phyloP scores from a whole-genome alignment of 495 filamentous ascomycete species.

The Penicillium arizonense region DNA sequence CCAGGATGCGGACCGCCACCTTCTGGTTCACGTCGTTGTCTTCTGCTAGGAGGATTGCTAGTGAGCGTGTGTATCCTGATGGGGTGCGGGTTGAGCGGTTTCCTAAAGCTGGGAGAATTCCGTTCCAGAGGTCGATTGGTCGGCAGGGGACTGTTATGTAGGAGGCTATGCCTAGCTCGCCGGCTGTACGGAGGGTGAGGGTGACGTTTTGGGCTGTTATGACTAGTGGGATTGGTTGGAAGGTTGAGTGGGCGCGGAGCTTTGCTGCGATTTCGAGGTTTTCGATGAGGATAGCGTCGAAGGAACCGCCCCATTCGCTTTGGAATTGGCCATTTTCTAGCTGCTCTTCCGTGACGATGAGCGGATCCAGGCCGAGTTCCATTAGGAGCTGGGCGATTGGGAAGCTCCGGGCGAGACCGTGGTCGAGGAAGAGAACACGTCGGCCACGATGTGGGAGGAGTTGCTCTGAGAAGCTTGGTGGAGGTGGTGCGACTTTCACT shows the following conservation, averaged over 20 bases:
- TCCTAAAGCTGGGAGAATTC: constrained; percentile 88
- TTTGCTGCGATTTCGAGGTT: constrained; percentile 79
- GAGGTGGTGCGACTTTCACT: constrained; percentile 73
- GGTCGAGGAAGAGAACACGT: constrained; percentile 84
- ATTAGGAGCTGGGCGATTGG: constrained; percentile 71
- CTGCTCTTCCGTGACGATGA: constrained; percentile 59
- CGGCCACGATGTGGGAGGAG: constrained; percentile 74
- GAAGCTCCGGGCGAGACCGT: constrained; percentile 63
- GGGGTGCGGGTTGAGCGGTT: constrained; percentile 78
- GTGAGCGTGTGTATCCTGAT: constrained; percentile 82
- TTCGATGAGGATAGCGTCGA: constrained; percentile 90
- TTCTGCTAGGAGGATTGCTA: constrained; percentile 84
- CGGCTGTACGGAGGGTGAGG: constrained; percentile 81
- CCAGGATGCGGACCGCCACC: constrained; percentile 71
- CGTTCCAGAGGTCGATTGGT: constrained; percentile 87
- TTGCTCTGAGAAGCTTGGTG: constrained; percentile 69
- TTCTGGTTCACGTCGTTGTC: constrained; percentile 81
- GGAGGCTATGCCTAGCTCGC: constrained; percentile 87
- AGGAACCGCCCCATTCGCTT: constrained; percentile 52
- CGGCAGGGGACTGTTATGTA: constrained; percentile 95
- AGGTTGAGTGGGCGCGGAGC: constrained; percentile 71
- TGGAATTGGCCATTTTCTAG: constrained; percentile 44
- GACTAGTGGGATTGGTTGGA: constrained; percentile 89
- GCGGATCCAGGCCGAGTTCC: constrained; percentile 68
- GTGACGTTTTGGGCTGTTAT: constrained; percentile 81